These are phyloP conservation scores for Henckelia pumila DNA, from an alignment of 257 asterid species.

Conservation along the genomic window DNA sequence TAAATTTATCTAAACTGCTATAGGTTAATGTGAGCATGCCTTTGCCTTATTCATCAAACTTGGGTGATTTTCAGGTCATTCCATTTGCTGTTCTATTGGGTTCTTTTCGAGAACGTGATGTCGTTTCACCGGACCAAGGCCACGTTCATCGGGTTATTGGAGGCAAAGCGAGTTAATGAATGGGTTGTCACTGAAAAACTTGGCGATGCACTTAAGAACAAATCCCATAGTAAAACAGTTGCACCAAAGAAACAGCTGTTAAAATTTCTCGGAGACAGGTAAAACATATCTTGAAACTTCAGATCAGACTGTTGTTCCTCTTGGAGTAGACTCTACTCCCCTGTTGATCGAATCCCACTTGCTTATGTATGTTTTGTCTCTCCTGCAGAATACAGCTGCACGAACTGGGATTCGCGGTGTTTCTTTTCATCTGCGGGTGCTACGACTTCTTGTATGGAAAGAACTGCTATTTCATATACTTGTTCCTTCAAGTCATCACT, in stretches of 20 bases:
- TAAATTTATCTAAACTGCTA: not conserved
- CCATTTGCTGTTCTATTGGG: conserved; percentile 88
- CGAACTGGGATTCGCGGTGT: conserved; percentile 74
- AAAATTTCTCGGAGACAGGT: conserved; percentile 67
- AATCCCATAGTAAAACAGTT: conserved; percentile 38
- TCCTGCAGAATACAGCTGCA: conserved; percentile 56
- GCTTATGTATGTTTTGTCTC: not conserved
- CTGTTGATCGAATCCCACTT: not conserved
- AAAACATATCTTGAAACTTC: conserved; percentile 1
- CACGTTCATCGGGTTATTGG: conserved; percentile 79
- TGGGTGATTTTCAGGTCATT: conserved; percentile 59
- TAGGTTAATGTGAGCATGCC: not conserved
- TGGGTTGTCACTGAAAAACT: conserved; percentile 98
- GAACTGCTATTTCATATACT: conserved; percentile 70
- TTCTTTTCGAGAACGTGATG: conserved; percentile 96
- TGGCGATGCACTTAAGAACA: conserved; percentile 75
- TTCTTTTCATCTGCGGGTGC: conserved; percentile 86
- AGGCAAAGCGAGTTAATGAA: conserved; percentile 85
- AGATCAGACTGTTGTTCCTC: not conserved
- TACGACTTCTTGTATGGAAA: conserved; percentile 79
- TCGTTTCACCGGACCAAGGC: conserved; percentile 96
- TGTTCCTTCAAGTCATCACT: conserved; percentile 79
- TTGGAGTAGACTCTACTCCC: not conserved
- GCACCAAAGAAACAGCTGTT: conserved; percentile 40
- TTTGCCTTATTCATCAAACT: not conserved